Evolutionary conservation across 805 yeast genomes (phyloP), one percentile per base, ranked within the genome.

Genomic region (Candida michaelii): DNA sequence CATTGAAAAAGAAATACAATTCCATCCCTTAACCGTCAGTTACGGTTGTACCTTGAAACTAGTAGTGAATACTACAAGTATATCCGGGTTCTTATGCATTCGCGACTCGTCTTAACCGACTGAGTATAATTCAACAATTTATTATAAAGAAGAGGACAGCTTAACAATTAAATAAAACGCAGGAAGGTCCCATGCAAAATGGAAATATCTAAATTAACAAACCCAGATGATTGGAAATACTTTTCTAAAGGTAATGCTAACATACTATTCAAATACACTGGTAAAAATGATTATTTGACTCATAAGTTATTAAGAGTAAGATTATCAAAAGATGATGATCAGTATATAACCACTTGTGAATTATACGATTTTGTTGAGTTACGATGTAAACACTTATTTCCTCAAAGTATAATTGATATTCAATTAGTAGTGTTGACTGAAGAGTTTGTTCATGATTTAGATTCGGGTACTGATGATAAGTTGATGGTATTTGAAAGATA

Each of bases 231-330:
- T n/a, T 76, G 82, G 82, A 42, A 43, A 5, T 69, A 64, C 48
- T 56, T 71, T 33, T 73, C 71, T 12, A 67, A 66, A 30, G 82
- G 82, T 0, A 62, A 68, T 16, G 81, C 82, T 30, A 77, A 77
- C 45, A 68, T 70, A 2, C 62, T 77, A 4, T 73, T 72, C 50
- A 53, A 54, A 34, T 74, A 74, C 47, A 49, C 41, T 1, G 80
- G 79, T 1, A 30, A 38, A 12, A 58, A 61, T 36, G 60, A 56
- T n/a, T 49, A 50, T 12, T 56, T 72, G 8, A 40, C 49, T 18
- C 64, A 60, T 14, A 70, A 69, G 44, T 64, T 74, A 9, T 49
- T 77, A 17, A 55, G 82, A 17, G 53, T 55, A 47, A 55, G 66
- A 17, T 49, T 64, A n/a, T 52, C 59, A 10, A 62, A 66, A 58